Base-by-base conservation (phyloP, 768 basidiomycete species). In the Leucocoprinus leucothites region DNA sequence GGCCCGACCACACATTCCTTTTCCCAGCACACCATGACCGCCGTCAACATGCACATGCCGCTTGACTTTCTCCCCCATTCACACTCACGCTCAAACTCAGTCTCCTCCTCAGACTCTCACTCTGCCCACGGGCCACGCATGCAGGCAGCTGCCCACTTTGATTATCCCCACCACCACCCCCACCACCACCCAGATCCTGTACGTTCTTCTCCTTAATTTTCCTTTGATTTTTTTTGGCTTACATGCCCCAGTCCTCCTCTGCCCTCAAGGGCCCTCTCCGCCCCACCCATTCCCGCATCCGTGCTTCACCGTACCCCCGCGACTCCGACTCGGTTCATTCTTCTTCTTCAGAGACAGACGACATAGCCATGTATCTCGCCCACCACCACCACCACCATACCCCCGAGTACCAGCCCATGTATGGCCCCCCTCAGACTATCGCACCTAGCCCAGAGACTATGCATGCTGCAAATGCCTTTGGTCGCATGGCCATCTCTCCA, bases 331-430 rank as follows among this genome's bases (percentile, higher is more conserved):
- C 86, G 65, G 87, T 91, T 59, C 89, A 92, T 64, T 91, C 90
- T 9, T 91, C 89, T 41, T 91, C 89, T 51, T 87, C 85, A 71
- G 91, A 93, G 73, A 86, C 90, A n/a, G 91, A 94, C 62, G 91
- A 93, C 67, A 78, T 91, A 59, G 77, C 87, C 61, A 85, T 91
- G 84, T 91, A 82, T 71, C 78, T 91, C 54, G 73, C 75, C 43
- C 74, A 76, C 56, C 64, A 75, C 9, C 64, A 78, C 44, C 74
- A 76, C 56, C 64, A 75, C 8, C 64, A 78, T 21, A 69, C 81
- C 53, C 52, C 52, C 13, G 87, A 89, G 53, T 90, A 91, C 67
- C 77, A 83, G 64, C 66, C 76, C 61, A 85, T 91, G 79, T 91
- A 82, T 65, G 74, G 75, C 42, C 70, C 72, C 14, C 71, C 66